Evolutionary conservation across 306 rosid genomes (phyloP), one percentile per base, ranked within the genome.

Genomic region (Rosa persica): DNA sequence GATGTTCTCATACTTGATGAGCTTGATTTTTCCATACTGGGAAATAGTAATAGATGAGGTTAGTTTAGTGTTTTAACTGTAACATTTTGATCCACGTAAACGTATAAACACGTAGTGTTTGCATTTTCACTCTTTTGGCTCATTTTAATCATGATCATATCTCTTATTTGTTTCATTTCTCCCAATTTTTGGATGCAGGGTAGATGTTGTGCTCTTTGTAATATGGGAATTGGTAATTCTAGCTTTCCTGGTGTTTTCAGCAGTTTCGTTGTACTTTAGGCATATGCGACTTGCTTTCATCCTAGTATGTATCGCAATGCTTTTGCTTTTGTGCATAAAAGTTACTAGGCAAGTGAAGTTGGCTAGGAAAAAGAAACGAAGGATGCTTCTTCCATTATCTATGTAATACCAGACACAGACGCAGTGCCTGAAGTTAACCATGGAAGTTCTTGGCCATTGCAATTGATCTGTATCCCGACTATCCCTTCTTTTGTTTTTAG

Each of bases 341-440:
- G 81, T 96, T 79, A 90, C 98, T 44, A 93, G 93, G 91, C 98
- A 96, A 89, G 96, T 96, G 81, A 90, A 98, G 86, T 75, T 93
- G 83, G 97, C 98, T 61, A 86, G 96, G 90, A 96, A 89, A 87
- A 93, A 91, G 94, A 96, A 81, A 86, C 92, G 98, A 80, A 90
- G 99, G 84, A 96, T 96, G 99, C 99, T 96, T 89, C 99, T 96
- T 85, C 99, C 99, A 27, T 80, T 96, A 79, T 96, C 99, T 17
- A 93, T 96, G 98, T 96, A 88, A 91, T 71, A 77, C 75, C 83
- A 80, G 82, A 70, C 22, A 72, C 73, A 81, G 84, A 72, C 57
- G 48, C 79, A 51, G 80, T 80, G 30, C 75, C 44, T 62, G 65
- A 62, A 60, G 52, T 72, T 82, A 72, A 70, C 44, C 61, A 8